These are phyloP conservation scores for Pseudoneurospora amorphoporcata DNA, from an alignment of 495 filamentous ascomycete species.

Conservation along the genomic window DNA sequence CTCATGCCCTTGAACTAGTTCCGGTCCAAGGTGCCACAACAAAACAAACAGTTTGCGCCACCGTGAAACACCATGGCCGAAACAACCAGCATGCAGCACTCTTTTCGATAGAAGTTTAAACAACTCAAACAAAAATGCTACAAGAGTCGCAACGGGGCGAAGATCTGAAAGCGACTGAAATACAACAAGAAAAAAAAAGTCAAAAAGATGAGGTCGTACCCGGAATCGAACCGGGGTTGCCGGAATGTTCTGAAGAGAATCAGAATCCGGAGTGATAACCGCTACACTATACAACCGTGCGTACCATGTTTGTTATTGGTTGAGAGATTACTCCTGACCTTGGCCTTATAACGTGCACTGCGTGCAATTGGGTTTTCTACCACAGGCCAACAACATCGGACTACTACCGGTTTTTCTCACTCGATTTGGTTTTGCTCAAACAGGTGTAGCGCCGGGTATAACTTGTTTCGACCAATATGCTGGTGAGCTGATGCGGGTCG, in stretches of 20 bases:
- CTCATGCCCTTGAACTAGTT: neutral
- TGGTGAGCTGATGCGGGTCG: too few relatives aligned
- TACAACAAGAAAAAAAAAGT: neutral
- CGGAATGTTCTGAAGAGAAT: constrained; percentile 6
- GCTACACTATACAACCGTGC: neutral
- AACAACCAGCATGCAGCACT: neutral
- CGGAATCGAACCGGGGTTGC: constrained; percentile 26
- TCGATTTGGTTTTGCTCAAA: too few relatives aligned
- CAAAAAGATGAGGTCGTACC: constrained; percentile 15
- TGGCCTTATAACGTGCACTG: neutral
- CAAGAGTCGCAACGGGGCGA: neutral
- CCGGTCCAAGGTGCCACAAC: neutral
- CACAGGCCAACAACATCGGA: neutral
- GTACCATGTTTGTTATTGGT: neutral
- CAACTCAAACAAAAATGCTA: neutral
- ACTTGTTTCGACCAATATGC: too few relatives aligned
- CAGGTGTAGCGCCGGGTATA: too few relatives aligned
- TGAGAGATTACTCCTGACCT: rapidly evolving
- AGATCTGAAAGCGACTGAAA: neutral
- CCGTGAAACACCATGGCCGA: neutral
- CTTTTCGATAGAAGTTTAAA: neutral
- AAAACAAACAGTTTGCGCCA: neutral
- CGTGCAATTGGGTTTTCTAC: neutral
- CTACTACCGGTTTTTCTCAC: too few relatives aligned
- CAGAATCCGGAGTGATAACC: neutral